Base-by-base conservation (phyloP, 495 filamentous ascomycete genomes). In the Aspergillus homomorphus region DNA sequence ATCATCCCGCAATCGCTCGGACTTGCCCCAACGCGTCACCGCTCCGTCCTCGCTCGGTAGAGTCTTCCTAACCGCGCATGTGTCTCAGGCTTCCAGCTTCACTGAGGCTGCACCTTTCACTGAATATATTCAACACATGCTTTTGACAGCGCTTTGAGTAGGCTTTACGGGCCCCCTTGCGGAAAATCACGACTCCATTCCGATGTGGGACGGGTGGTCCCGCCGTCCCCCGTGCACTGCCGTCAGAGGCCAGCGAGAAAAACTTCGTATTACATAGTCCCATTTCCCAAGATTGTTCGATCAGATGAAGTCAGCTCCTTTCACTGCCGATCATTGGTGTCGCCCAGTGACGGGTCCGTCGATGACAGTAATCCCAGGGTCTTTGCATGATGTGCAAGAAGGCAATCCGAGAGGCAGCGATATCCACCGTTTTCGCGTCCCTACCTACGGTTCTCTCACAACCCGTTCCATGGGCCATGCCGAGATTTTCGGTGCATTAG, bases 151-250 rank as follows among this genome's bases (percentile, higher is more conserved):
- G 33, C 33, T 38, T 38, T 5, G 12, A 23, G 23, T 51, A 10
- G 28, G n/a, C 7, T 28, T 51, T 28, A 50, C 5, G 24, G 6
- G 28, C 15, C 22, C 48, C 48, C 48, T 51, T 51, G 33, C 33
- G 33, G 48, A 51, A 51, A 51, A 51, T 51, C 48, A 18, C 48
- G 48, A 28, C 48, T 51, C 48, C 48, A 51, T 51, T 38, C 33
- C 15, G 33, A n/a, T 28, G 48, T 51, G 48, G 48, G 22, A 51
- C 48, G 48, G 48, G 48, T 30, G 48, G 48, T 51, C 48, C 48
- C 48, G 48, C 48, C 33, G 33, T 38, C 7, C 48, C 48, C 24
- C 48, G 48, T 51, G 48, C 48, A 28, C 48, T 51, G 19, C 48
- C 28, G 48, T 28, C 48, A 51, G 48, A 51, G 48, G 24, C 23